A percentile compares a stretch with the other conserved stretches of the same genome.
These are phyloP conservation scores for Jaapia argillacea DNA, from an alignment of 768 basidiomycete species.

Conservation along the genomic window DNA sequence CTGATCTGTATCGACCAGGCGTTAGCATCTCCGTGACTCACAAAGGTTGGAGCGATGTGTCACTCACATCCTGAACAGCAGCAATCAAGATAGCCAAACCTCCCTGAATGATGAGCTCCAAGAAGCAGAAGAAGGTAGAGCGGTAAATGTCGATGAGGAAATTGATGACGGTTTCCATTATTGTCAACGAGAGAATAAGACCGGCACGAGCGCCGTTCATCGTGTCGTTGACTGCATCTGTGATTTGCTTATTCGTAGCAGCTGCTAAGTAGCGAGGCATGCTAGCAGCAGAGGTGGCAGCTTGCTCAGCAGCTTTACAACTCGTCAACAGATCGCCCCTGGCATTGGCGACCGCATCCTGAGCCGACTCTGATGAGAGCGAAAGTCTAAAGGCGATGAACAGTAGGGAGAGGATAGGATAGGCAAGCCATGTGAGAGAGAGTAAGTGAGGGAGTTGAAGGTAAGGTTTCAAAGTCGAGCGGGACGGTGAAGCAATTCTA, in stretches of 20 bases:
- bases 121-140: conserved; percentile 87
- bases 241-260: conserved; percentile 73
- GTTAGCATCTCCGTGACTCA: too few species aligned
- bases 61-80: conserved; percentile 73
- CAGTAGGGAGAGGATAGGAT: conserved; percentile 80
- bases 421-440: conserved; percentile 85
- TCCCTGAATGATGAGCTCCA: conserved; percentile 82
- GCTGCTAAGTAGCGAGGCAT: conserved; percentile 85
- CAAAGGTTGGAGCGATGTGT: neutral
- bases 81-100: conserved; percentile 69
- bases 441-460: conserved; percentile 76
- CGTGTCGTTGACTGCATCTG: conserved; percentile 68
- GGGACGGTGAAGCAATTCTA: conserved; percentile 10
- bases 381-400: conserved; percentile 82
- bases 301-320: conserved; percentile 77
- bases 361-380: conserved; percentile 59
- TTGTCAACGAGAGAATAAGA: conserved; percentile 64
- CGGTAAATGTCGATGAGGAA: conserved; percentile 91
- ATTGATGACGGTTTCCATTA: conserved; percentile 82
- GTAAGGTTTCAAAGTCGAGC: conserved; percentile 59
- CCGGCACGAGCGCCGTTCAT: conserved; percentile 69
- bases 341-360: conserved; percentile 55
- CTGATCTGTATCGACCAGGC: conserved; percentile 54
- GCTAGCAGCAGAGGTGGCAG: conserved; percentile 73
- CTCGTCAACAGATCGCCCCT: conserved; percentile 73